Conservation (phyloP, 2,329 filamentous ascomycete genomes). For the Tolypocladium album region DNA sequence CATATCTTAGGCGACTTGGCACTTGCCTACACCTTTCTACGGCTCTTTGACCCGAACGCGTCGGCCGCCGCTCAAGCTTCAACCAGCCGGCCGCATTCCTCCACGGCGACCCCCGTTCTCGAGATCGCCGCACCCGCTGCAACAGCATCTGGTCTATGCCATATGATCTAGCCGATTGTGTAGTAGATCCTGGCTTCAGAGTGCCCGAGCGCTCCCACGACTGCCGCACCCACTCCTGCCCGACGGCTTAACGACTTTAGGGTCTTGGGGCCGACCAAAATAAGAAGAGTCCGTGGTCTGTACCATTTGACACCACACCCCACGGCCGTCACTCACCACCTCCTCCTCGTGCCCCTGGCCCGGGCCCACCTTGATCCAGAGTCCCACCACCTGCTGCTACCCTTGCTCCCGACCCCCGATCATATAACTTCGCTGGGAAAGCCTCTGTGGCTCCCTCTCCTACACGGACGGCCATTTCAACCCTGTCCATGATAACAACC, state of each 20-base stretch:
- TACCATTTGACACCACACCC: constrained; percentile 5
- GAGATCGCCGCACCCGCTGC: constrained; percentile 7
- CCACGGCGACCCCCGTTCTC: not conserved
- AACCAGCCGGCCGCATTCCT: not conserved
- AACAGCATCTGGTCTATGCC: constrained; percentile 5
- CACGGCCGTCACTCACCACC: constrained; percentile 1
- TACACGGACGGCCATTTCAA: not conserved
- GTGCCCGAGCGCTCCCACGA: constrained; percentile 8
- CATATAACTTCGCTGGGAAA: constrained; percentile 4
- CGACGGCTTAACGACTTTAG: constrained; percentile 1
- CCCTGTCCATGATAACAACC: not conserved
- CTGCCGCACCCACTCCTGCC: constrained; percentile 3
- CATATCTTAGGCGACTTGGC: not conserved
- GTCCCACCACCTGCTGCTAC: constrained; percentile 2
- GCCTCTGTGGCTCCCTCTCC: constrained; percentile 1
- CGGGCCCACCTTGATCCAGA: constrained; percentile 4
- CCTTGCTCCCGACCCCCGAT: constrained; percentile 6
- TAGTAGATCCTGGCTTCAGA: constrained; percentile 7
- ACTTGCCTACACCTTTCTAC: not conserved
- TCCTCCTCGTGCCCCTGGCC: constrained; percentile 5
- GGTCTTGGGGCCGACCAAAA: constrained; percentile 3
- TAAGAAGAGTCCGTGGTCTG: constrained; percentile 4
- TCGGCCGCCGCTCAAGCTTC: not conserved
- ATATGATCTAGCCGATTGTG: constrained; percentile 9
- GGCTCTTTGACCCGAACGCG: not conserved